These are phyloP conservation scores for Pouteria campechiana DNA, from an alignment of 179 eudicot species.

Conservation along the genomic window DNA sequence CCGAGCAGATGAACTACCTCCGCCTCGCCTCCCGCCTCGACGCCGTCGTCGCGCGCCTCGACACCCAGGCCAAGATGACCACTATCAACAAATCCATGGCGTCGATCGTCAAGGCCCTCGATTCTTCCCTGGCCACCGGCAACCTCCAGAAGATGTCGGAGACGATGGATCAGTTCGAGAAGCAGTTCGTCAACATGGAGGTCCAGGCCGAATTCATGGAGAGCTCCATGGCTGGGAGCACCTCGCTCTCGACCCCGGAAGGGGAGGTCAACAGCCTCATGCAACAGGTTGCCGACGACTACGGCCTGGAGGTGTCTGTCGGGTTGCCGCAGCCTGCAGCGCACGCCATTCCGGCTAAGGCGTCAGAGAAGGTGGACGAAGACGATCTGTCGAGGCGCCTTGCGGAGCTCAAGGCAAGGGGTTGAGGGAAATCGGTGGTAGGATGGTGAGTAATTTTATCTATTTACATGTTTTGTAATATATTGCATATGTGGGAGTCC, in stretches of 20 bases:
- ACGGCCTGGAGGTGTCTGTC: slow-evolving; percentile 59
- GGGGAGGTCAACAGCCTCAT: slow-evolving; percentile 55
- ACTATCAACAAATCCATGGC: slow-evolving; percentile 54
- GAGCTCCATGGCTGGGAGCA: slow-evolving; percentile 69
- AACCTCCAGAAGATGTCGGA: slow-evolving; percentile 71
- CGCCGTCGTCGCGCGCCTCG: slow-evolving; percentile 54
- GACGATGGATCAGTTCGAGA: slow-evolving; percentile 74
- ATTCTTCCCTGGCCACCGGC: slow-evolving; percentile 45
- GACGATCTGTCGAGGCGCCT: slow-evolving; percentile 50
- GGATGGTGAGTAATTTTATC: too few relatives aligned
- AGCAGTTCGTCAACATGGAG: slow-evolving; percentile 78
- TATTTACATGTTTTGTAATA: too few relatives aligned
- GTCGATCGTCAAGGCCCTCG: slow-evolving; percentile 51
- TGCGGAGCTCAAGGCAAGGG: slow-evolving; percentile 59
- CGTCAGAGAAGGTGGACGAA: slow-evolving; percentile 44
- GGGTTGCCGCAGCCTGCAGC: slow-evolving; percentile 64
- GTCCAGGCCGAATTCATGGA: slow-evolving; percentile 77
- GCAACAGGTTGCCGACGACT: slow-evolving; percentile 78
- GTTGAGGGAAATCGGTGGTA: slow-evolving; percentile 21
- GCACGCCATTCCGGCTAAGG: slow-evolving; percentile 28
- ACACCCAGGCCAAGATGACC: slow-evolving; percentile 52
- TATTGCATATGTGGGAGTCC: too few relatives aligned
- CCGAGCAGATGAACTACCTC: slow-evolving; percentile 54
- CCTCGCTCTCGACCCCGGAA: slow-evolving; percentile 56
- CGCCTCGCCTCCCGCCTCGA: slow-evolving; percentile 48